Percentiles rank a stretch among this genome's conserved stretches.
Evolutionary conservation across 2,329 filamentous ascomycete genomes (phyloP).

Genomic region (Botrytis cinerea): DNA sequence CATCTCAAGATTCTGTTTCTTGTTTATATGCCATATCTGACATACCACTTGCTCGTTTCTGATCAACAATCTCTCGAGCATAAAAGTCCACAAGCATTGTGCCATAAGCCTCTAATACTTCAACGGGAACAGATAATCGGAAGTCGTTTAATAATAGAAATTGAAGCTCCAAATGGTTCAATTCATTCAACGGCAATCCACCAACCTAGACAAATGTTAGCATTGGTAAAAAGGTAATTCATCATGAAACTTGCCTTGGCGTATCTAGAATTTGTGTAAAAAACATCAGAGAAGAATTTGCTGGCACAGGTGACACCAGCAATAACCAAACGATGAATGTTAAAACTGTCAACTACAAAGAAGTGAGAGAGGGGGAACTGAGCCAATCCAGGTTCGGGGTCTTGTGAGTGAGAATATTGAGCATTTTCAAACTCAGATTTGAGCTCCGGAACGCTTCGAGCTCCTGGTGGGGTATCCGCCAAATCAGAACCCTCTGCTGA

Average conservation of each 20-base stretch:
- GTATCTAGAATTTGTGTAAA: conserved; percentile 98
- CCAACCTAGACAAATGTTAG: conserved; percentile 67
- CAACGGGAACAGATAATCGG: conserved; percentile 85
- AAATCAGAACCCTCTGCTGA: conserved; percentile 40
- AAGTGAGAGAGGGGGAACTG: conserved; percentile 58
- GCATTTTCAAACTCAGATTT: conserved; percentile 35
- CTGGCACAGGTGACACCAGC: conserved; percentile 96
- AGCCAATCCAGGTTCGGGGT: conserved; percentile 30
- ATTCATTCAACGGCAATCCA: conserved; percentile 83
- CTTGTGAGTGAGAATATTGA: conserved; percentile 37
- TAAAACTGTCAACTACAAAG: conserved; percentile 98
- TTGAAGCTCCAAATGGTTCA: conserved; percentile 95
- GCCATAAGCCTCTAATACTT: conserved; percentile 94
- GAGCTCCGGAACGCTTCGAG: conserved; percentile 38
- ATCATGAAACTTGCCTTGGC: conserved; percentile 71
- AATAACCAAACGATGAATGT: conserved; percentile 95
- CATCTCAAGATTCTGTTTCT: conserved; percentile 24
- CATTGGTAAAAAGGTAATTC: not conserved
- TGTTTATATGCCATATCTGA: conserved; percentile 36
- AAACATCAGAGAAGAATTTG: conserved; percentile 99
- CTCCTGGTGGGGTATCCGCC: conserved; percentile 36
- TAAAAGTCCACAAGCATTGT: conserved; percentile 99
- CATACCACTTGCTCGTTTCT: conserved; percentile 43
- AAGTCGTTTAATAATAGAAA: conserved; percentile 97
- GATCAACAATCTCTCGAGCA: conserved; percentile 80